Percentiles rank a stretch among this genome's conserved stretches.
phyloP scores from a whole-genome alignment of 768 basidiomycete genomes.

The Russula sp. region DNA sequence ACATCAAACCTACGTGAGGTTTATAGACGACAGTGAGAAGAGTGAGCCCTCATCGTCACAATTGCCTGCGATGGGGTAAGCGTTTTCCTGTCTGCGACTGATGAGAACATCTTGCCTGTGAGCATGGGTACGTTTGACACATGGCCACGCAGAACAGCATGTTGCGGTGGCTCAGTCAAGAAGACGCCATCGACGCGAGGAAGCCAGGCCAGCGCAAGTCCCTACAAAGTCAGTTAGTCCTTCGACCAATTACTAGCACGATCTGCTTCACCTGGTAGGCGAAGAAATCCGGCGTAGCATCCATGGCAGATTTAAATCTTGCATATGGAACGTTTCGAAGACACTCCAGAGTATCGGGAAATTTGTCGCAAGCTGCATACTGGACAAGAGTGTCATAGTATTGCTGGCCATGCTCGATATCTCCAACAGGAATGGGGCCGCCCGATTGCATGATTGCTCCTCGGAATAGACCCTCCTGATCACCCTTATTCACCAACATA shows the following conservation, averaged over 20 bases:
- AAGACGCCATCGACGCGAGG: constrained; percentile 32
- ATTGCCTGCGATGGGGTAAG: constrained; percentile 17
- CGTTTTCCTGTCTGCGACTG: no score
- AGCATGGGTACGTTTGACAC: constrained; percentile 31
- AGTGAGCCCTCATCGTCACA: constrained; percentile 29
- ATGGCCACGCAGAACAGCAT: constrained; percentile 28
- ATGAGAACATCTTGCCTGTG: constrained; percentile 12
- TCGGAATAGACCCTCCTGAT: constrained; percentile 31
- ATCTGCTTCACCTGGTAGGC: constrained; percentile 19
- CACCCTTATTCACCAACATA: constrained; percentile 32
- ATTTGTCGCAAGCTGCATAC: constrained; percentile 25
- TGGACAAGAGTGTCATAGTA: constrained; percentile 32
- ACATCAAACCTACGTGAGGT: constrained; percentile 18
- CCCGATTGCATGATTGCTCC: constrained; percentile 35
- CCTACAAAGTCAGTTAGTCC: constrained; percentile 6
- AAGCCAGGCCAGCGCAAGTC: constrained; percentile 25
- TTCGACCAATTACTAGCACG: neutral
- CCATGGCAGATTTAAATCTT: constrained; percentile 23
- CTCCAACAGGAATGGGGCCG: constrained; percentile 31
- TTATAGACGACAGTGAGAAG: constrained; percentile 23
- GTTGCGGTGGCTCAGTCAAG: constrained; percentile 29
- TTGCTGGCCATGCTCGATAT: constrained; percentile 27
- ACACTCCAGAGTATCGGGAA: constrained; percentile 31
- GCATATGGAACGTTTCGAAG: constrained; percentile 23
- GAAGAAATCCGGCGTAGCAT: constrained; percentile 25